Base-by-base conservation (phyloP, 2,329 filamentous ascomycete species). In the Furcasterigmium sp. region DNA sequence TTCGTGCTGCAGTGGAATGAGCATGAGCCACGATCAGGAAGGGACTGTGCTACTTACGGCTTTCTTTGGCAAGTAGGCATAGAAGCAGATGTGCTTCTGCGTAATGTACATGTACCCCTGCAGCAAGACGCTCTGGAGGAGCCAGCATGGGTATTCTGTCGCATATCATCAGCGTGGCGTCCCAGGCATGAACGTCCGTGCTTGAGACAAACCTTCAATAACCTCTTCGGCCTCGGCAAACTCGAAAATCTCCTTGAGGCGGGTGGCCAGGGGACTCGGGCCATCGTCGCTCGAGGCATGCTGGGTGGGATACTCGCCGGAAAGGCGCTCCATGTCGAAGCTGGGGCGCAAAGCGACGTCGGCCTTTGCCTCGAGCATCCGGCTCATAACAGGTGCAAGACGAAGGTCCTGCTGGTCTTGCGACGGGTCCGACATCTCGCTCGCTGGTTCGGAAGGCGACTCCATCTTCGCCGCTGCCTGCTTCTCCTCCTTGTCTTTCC, bases 91-190 rank as follows among this genome's bases (percentile, higher is more conserved):
- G 60, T 98, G 93, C 54, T 84, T 86, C 48, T 85, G 75, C 0
- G 93, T 97, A 57, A 98, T 87, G 66, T 97, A 97, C 76, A 98
- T 84, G 61, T 93, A 96, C 6, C 93, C 93, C 59, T 96, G 90
- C 8, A 97, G 75, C 23, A 97, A 71, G 36, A 95, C 89, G 57
- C 86, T 95, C 61, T 96, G 90, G 26, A 97, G 69, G 30, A 97
- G 70, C 83, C 89, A 96, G 66, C 91, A 97, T 8, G 90, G 87
- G 60, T 94, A 96, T 69, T 97, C 91, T 80, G 61, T 28, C 11
- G 23, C 23, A 38, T 4, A 3, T 21, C 6, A 2, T 50, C 8
- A 44, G 39, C 7, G 19, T 29, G 11, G 39, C 21, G 36, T 41
- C 23, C 36, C n/a, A 9, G 8, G 20, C 7, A 26, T 2, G 11